Conservation (phyloP, 2,329 filamentous ascomycete genomes). For the Colletotrichum kahawae region DNA sequence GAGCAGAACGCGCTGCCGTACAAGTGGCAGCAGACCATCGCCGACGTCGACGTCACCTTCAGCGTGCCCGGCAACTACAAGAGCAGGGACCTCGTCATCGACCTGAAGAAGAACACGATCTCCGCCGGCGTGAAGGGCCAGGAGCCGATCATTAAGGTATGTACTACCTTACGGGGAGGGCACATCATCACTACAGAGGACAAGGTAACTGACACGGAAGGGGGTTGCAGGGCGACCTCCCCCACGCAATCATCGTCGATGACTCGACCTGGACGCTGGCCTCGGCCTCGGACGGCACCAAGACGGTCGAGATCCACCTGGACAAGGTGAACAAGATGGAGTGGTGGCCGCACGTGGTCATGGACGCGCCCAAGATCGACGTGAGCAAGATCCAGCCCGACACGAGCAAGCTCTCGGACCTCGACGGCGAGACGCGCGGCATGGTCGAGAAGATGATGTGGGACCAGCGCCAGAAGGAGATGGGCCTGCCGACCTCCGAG, state of each 20-base stretch:
- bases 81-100: constrained; percentile 81
- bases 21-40: constrained; percentile 95
- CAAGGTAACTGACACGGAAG: background rate
- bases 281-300: constrained; percentile 70
- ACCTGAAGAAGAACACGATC: constrained; percentile 79
- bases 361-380: constrained; percentile 87
- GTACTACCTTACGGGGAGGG: constrained; percentile 21
- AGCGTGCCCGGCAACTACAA: constrained; percentile 83
- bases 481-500: constrained; percentile 85
- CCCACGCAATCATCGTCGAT: constrained; percentile 78
- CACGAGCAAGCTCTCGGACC: constrained; percentile 86
- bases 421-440: constrained; percentile 90
- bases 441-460: constrained; percentile 99
- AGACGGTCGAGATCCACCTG: constrained; percentile 79
- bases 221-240: constrained; percentile 74
- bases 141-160: constrained; percentile 80
- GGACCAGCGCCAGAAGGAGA: constrained; percentile 96
- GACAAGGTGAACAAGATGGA: constrained; percentile 97
- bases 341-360: constrained; percentile 97
- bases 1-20: constrained; percentile 94
- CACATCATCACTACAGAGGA: background rate
- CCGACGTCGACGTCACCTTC: constrained; percentile 82
- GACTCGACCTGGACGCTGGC: constrained; percentile 95
- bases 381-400: constrained; percentile 94
- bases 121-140: constrained; percentile 88